Base-by-base conservation (phyloP, 164 flowering plant species). In the Pachysandra terminalis region DNA sequence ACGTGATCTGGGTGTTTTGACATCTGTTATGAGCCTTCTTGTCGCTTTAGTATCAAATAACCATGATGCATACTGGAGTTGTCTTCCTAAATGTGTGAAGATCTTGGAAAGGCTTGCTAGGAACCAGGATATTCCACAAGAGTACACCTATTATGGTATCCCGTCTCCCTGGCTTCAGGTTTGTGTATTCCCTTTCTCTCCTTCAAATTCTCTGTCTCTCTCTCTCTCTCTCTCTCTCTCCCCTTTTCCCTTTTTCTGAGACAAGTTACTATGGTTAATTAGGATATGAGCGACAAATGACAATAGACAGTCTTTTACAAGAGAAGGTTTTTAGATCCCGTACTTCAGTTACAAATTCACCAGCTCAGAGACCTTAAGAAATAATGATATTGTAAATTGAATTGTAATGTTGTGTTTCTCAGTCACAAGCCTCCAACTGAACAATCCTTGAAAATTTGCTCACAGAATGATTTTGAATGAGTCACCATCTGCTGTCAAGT, bases 161-260 rank as follows among this genome's bases (percentile, higher is more conserved):
- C 98, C 99, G 69, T 93, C 99, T 74, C 99, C 99, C 51, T 96
- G 99, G 99, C 99, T 96, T 75, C 99, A 96, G 99, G 99, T 93
- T 68, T 81, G 80, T 81, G 68, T 51, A 25, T 75, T n/a, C 40
- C 62, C 65, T 35, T 65, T 40, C 45, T 40, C 5, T 40, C 45
- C 10, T 5, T 40, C 10, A 10, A n/a, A n/a, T n/a, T n/a, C n/a
- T n/a, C n/a, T n/a, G n/a, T n/a, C n/a, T n/a, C n/a, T n/a, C n/a
- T n/a, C n/a, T n/a, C n/a, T n/a, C n/a, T n/a, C n/a, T n/a, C n/a
- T n/a, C n/a, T n/a, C n/a, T n/a, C n/a, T n/a, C n/a, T n/a, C n/a
- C n/a, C n/a, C n/a, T n/a, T n/a, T n/a, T n/a, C n/a, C n/a, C n/a
- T n/a, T n/a, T n/a, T n/a, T n/a, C n/a, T n/a, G n/a, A n/a, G n/a